phyloP scores from a whole-genome alignment of 805 yeast species.

The Kluyveromyces lactis region DNA sequence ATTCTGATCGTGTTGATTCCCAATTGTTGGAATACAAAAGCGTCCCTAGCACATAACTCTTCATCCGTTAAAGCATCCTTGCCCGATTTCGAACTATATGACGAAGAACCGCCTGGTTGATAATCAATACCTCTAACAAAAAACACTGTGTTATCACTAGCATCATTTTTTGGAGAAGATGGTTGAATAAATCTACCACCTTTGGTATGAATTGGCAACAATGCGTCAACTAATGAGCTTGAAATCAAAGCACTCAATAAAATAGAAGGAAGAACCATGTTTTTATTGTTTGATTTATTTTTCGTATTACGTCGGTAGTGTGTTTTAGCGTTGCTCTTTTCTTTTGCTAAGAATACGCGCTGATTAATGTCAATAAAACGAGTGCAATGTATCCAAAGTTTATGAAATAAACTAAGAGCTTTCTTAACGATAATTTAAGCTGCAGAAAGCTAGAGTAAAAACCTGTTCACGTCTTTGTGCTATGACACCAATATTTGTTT shows the following conservation, averaged over 20 bases:
- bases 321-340: background rate
- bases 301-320: background rate
- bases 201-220: slow-evolving; percentile 48
- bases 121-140: slow-evolving; percentile 84
- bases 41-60: slow-evolving; percentile 70
- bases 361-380: too few species aligned
- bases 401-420: too few species aligned
- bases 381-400: too few species aligned
- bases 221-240: slow-evolving; percentile 29
- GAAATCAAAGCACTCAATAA: slow-evolving; percentile 1
- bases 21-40: slow-evolving; percentile 64
- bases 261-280: background rate
- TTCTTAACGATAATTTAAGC: too few species aligned
- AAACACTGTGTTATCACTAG: slow-evolving; percentile 46
- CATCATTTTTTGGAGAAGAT: slow-evolving; percentile 28
- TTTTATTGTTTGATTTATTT: background rate
- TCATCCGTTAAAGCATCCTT: slow-evolving; percentile 67
- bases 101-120: slow-evolving; percentile 89
- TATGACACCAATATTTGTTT: too few species aligned
- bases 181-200: slow-evolving; percentile 57
- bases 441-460: too few species aligned
- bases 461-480: too few species aligned
- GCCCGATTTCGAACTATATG: slow-evolving; percentile 24
- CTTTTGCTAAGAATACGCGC: too few species aligned
- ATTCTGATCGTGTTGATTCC: slow-evolving; percentile 83